Evolutionary conservation across 2,329 filamentous ascomycete species (phyloP).

Genomic region (Akanthomyces muscarius): DNA sequence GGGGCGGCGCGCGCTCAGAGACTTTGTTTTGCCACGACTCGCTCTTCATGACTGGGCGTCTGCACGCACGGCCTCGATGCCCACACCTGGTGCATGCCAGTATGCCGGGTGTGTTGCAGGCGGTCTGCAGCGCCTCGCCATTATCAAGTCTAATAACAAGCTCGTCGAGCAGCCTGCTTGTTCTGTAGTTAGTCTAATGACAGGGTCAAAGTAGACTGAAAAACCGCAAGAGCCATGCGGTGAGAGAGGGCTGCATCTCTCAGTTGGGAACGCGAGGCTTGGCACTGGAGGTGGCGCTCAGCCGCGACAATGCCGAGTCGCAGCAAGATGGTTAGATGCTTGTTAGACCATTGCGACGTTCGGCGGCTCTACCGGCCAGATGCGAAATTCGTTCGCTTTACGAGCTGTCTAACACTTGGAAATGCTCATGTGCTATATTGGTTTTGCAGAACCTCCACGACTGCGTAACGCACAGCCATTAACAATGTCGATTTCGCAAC

Average conservation of each 20-base stretch:
- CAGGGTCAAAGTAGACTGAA: not conserved
- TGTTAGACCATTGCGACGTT: not conserved
- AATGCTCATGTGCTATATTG: too few relatives aligned
- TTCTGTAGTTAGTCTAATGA: too few relatives aligned
- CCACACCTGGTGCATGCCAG: not conserved
- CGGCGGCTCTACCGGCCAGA: not conserved
- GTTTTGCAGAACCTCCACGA: too few relatives aligned
- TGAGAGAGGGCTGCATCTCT: not conserved
- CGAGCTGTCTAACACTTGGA: too few relatives aligned
- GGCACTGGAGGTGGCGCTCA: conserved; percentile 8
- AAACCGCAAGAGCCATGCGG: not conserved
- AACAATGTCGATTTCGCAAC: too few relatives aligned
- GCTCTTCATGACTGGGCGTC: not conserved
- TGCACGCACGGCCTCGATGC: conserved; percentile 7
- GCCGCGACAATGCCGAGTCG: not conserved
- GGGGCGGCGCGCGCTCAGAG: not conserved
- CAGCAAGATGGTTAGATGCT: not conserved
- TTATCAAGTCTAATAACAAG: too few relatives aligned
- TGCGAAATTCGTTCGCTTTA: not conserved
- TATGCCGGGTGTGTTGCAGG: not conserved
- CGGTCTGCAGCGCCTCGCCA: not conserved
- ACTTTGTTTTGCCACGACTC: not conserved
- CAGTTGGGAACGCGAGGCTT: conserved; percentile 6
- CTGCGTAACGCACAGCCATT: too few relatives aligned
- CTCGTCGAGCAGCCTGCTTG: too few relatives aligned